Conservation (phyloP, 2,329 filamentous ascomycete genomes). For the Clonostachys sp. region DNA sequence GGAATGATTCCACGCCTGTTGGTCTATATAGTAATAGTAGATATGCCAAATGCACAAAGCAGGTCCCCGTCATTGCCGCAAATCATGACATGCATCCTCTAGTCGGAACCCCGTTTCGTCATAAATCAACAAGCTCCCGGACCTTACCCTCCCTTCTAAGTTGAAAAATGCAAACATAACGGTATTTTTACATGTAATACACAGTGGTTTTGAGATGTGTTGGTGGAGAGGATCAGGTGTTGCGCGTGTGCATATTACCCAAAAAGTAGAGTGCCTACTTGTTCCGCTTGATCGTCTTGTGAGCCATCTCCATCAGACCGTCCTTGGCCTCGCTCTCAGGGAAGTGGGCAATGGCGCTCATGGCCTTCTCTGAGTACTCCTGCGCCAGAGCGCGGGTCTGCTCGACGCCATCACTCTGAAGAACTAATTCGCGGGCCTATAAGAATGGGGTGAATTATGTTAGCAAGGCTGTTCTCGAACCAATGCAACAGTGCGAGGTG, state of each 20-base stretch:
- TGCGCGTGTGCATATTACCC: not conserved
- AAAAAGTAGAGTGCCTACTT: conserved; percentile 52
- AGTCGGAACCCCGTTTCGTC: no score
- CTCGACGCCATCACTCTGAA: conserved; percentile 80
- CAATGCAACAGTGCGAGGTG: not conserved
- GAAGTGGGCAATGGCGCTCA: conserved; percentile 77
- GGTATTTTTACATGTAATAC: not conserved
- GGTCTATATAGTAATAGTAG: no score
- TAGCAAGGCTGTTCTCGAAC: not conserved
- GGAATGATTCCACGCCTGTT: no score
- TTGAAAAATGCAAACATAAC: not conserved
- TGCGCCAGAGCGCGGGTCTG: conserved; percentile 88
- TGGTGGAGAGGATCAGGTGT: not conserved
- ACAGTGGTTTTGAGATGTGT: not conserved
- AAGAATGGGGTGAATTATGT: not conserved
- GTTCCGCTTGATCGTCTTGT: conserved; percentile 82
- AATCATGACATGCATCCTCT: no score
- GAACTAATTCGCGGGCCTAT: conserved; percentile 82
- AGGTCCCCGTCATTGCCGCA: no score
- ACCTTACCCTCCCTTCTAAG: not conserved
- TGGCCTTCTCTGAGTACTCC: conserved; percentile 84
- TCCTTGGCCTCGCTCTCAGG: conserved; percentile 94
- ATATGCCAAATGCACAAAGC: no score
- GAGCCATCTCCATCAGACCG: conserved; percentile 88
- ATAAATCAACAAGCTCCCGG: not conserved